Base-by-base conservation (phyloP, 2,329 filamentous ascomycete species). In the Hypoxylon sp. region DNA sequence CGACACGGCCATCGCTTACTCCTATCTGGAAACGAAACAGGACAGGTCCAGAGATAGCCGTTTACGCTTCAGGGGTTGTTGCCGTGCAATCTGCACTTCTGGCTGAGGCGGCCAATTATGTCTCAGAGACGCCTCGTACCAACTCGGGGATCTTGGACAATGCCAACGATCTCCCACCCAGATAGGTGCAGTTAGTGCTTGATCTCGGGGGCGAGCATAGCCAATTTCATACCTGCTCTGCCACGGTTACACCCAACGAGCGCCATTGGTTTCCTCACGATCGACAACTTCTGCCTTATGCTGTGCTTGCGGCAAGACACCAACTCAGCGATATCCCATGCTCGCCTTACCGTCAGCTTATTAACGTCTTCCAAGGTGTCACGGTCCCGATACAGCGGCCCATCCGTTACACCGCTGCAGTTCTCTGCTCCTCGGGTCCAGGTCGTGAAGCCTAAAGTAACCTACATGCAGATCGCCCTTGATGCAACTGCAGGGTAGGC, bases 41-140 rank as follows among this genome's bases (percentile, higher is more conserved):
- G 57, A 52, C 45, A 18, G 13, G 45, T 11, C 17, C 45, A 26
- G 23, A 41, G 46, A 60, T 43, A 40, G 9, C 27, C 47, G 18
- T 55, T 53, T 52, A 33, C 42, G 46, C 53, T 35, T 53, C 20
- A 43, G 27, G 57, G 54, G 49, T 57, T 55, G 49, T 38, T 8
- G 55, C 35, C 15, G 38, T 31, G 15, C 27, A 38, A 63, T 63
- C 38, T 63, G 55, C 46, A 49, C 46, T 45, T 58, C 46, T 60
- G 57, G 53, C 53, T 53, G 48, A 54, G 50, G 55, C 53, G 53
- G 53, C 38, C 55, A 55, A 24, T 50, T 60, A 62, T 55, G 52
- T 11, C n/a, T n/a, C n/a, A n/a, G n/a, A 56, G 11, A 48, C n/a
- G 21, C 23, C 11, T 23, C 48, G 48, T 35, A 20, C 31, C 48